phyloP scores from a whole-genome alignment of 2,329 filamentous ascomycete genomes.

The Exophiala lecanii-corni region DNA sequence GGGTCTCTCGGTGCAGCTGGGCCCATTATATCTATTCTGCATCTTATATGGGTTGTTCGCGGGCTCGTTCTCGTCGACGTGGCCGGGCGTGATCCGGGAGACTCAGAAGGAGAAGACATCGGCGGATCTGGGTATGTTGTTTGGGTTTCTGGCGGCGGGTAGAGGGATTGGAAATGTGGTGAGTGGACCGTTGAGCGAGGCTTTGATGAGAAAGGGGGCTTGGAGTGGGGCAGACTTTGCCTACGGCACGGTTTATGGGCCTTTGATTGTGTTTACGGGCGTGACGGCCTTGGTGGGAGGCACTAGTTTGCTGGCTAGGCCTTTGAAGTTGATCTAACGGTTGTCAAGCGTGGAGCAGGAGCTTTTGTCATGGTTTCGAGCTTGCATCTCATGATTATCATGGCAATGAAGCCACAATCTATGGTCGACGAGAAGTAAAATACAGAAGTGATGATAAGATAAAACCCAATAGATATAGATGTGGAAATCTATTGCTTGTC shows the following conservation, averaged over 20 bases:
- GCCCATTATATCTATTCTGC: constrained; percentile 37
- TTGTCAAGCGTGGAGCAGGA: too few species aligned
- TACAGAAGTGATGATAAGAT: too few species aligned
- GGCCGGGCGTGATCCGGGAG: constrained; percentile 37
- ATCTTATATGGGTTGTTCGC: constrained; percentile 43
- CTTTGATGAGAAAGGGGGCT: constrained; percentile 7
- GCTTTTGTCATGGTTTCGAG: too few species aligned
- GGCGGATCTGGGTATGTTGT: constrained; percentile 46
- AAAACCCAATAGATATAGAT: too few species aligned
- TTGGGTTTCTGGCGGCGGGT: constrained; percentile 45
- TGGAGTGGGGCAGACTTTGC: constrained; percentile 4
- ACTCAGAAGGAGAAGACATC: constrained; percentile 33
- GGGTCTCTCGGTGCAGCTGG: constrained; percentile 41
- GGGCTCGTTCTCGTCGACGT: constrained; percentile 38
- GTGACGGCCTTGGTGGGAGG: constrained; percentile 30
- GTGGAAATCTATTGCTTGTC: too few species aligned
- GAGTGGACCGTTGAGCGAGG: constrained; percentile 49
- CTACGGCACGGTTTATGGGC: constrained; percentile 5
- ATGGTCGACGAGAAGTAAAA: too few species aligned
- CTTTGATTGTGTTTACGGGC: constrained; percentile 40
- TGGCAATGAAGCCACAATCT: too few species aligned
- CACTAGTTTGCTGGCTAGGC: constrained; percentile 4
- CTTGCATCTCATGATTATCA: too few species aligned
- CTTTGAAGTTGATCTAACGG: constrained; percentile 11
- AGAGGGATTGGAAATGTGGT: constrained; percentile 50